phyloP scores from a whole-genome alignment of 202 grass and related monocot species.

The Zoysia matrella region DNA sequence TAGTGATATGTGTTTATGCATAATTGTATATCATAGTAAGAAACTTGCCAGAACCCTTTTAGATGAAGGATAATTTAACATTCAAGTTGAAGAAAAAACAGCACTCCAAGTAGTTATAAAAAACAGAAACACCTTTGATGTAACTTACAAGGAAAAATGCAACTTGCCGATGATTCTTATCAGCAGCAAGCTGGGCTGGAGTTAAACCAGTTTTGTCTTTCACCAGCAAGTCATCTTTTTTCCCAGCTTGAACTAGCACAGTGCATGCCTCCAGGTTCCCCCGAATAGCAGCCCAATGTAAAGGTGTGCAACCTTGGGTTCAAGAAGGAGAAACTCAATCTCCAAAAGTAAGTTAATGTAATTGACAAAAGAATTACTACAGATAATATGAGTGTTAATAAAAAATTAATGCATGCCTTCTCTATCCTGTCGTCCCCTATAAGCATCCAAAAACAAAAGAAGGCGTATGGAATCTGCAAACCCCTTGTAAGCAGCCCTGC shows the following conservation, averaged over 20 bases:
- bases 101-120: constrained; percentile 7
- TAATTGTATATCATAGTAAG: background rate
- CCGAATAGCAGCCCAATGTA: constrained; percentile 99
- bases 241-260: constrained; percentile 94
- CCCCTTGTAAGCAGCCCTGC: constrained; percentile 98
- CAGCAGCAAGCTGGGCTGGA: constrained; percentile 86
- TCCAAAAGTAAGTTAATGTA: constrained; percentile 27
- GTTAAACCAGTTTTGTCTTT: constrained; percentile 97
- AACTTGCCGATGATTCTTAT: constrained; percentile 93
- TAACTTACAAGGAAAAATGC: constrained; percentile 97
- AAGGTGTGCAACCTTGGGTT: constrained; percentile 87
- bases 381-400: constrained; percentile 7
- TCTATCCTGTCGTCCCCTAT: constrained; percentile 90
- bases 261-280: constrained; percentile 94
- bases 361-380: background rate
- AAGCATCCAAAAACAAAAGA: constrained; percentile 96
- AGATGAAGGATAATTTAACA: constrained; percentile 10
- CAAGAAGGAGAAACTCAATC: constrained; percentile 38
- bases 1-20: background rate
- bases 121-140: constrained; percentile 1
- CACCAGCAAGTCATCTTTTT: constrained; percentile 92
- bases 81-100: background rate
- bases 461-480: constrained; percentile 94
- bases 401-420: constrained; percentile 65
- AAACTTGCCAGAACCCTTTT: background rate